Evolutionary conservation across 345 rosid genomes (phyloP).

Genomic region (Balakata baccata): DNA sequence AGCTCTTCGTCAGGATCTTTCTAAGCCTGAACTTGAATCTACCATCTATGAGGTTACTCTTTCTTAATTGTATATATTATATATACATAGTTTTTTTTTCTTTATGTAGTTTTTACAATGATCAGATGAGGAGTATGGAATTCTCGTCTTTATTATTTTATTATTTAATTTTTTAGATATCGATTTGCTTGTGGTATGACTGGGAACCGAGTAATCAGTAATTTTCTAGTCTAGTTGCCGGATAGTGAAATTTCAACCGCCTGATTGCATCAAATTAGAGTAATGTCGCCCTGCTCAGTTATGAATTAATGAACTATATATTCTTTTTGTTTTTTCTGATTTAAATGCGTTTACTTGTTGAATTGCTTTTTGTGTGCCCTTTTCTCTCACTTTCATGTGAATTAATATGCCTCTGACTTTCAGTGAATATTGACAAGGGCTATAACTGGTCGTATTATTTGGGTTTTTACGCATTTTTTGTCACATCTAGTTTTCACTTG

Average conservation of each 20-base stretch:
- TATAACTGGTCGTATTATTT: not conserved
- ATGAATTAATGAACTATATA: not conserved
- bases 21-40: slow-evolving; percentile 77
- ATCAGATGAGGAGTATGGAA: not conserved
- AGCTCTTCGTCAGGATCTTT: slow-evolving; percentile 72
- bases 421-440: not conserved
- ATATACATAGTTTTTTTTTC: too few relatives aligned
- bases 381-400: not conserved
- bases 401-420: not conserved
- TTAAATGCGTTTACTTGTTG: not conserved
- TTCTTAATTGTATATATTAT: not conserved
- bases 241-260: not conserved
- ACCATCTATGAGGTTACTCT: slow-evolving; percentile 59
- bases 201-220: not conserved
- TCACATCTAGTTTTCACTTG: not conserved
- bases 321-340: not conserved
- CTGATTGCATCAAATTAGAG: not conserved
- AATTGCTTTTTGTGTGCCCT: not conserved
- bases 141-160: not conserved
- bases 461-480: not conserved
- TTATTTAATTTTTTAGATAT: not conserved
- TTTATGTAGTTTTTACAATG: too few relatives aligned
- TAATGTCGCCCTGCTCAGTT: not conserved
- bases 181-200: not conserved
- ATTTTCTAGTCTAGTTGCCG: not conserved